Base-by-base conservation (phyloP, 768 basidiomycete species). In the Candolleomyces efflorescens region DNA sequence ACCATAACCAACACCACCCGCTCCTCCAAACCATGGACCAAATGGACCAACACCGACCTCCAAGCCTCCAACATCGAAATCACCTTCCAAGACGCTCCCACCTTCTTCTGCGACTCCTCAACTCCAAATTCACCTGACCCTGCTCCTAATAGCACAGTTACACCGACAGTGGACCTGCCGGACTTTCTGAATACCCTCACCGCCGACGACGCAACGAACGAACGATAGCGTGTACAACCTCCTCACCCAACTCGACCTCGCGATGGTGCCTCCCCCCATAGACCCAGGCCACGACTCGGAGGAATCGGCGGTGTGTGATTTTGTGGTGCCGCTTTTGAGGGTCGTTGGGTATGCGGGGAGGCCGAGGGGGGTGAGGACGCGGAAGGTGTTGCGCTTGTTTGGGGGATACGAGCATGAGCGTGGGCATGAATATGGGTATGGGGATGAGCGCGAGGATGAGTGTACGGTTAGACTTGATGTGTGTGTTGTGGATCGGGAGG, bases 291-390 rank as follows among this genome's bases (percentile, higher is more conserved):
- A n/a, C n/a, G 53, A 53, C 18, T 46, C 53, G 7, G 67, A 65
- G 20, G 70, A 72, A 55, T 66, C 71, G n/a, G 69, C 72, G 24
- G 75, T 74, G 17, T 64, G 64, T 44, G 71, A 75, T 60, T 74
- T 77, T 56, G 59, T 62, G 3, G 64, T 68, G 13, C 32, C 58
- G 12, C 68, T 75, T 32, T 65, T 77, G 5, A 32, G 51, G 9
- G 38, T 47, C 13, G 41, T 69, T 26, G 65, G 68, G 23, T 73
- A 72, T 52, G 43, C 7, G 3, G n/a, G 20, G 15, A 36, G 57
- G 2, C 24, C 20, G 43, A 36, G 57, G 20, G 43, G 20, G 20
- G 50, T 46, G 20, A 36, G 50, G 3, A 59, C 57, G 32, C 39
- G 41, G 4, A 53, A 45, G 22, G 61, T 26, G 54, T 38, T 6